Conservation (phyloP, 352 stramenopile genomes). For the Phytopythium montanum region DNA sequence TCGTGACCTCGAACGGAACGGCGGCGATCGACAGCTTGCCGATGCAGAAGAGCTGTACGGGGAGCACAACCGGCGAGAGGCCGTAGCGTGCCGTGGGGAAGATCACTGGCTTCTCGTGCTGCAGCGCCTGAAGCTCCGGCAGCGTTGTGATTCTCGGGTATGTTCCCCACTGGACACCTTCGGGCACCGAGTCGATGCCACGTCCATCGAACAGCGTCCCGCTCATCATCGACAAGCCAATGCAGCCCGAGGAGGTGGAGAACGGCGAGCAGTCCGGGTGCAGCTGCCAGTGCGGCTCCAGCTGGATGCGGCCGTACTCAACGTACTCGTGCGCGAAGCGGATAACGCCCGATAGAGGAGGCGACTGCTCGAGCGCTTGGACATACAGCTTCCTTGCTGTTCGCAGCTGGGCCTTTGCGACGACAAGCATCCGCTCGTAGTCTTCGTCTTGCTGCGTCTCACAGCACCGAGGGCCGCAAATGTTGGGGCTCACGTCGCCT, state of each 20-base stretch:
- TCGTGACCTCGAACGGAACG: conserved; percentile 82
- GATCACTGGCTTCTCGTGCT: conserved; percentile 79
- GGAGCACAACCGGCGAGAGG: conserved; percentile 65
- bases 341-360: conserved; percentile 39
- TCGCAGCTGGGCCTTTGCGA: conserved; percentile 69
- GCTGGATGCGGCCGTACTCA: conserved; percentile 62
- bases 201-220: conserved; percentile 74
- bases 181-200: conserved; percentile 51
- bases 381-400: conserved; percentile 59
- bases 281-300: conserved; percentile 63
- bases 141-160: conserved; percentile 76
- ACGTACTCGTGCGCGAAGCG: conserved; percentile 70
- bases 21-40: conserved; percentile 57
- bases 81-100: conserved; percentile 76
- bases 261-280: conserved; percentile 51
- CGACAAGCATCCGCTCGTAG: conserved; percentile 76
- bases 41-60: conserved; percentile 69
- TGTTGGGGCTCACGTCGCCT: conserved; percentile 92
- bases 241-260: conserved; percentile 73
- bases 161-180: conserved; percentile 63
- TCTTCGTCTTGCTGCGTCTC: conserved; percentile 64
- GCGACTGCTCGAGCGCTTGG: conserved; percentile 23
- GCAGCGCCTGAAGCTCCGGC: conserved; percentile 58
- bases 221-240: conserved; percentile 83
- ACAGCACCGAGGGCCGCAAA: conserved; percentile 65